Conservation (phyloP, 2,329 filamentous ascomycete genomes). For the Fusarium verrucosum region DNA sequence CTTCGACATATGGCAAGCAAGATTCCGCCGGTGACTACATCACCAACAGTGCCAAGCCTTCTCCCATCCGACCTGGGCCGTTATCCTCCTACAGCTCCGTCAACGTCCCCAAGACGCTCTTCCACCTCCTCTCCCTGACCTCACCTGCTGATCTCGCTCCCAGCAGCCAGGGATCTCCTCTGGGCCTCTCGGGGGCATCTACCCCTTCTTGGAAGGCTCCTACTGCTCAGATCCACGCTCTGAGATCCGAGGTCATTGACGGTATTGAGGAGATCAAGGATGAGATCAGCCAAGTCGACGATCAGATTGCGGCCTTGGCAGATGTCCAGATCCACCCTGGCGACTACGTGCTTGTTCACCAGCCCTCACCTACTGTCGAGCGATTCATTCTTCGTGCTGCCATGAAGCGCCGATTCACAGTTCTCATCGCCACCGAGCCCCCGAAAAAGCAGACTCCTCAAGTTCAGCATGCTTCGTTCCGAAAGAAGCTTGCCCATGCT, state of each 20-base stretch:
- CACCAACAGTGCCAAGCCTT: constrained; percentile 43
- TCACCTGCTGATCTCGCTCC: constrained; percentile 57
- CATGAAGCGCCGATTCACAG: constrained; percentile 88
- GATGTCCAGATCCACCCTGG: constrained; percentile 93
- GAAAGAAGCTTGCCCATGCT: constrained; percentile 78
- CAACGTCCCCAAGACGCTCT: constrained; percentile 78
- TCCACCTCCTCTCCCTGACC: constrained; percentile 83
- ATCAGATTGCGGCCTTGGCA: constrained; percentile 88
- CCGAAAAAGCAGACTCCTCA: constrained; percentile 51
- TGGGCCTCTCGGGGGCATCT: constrained; percentile 59
- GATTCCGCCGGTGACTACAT: constrained; percentile 47
- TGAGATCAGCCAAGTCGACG: constrained; percentile 90
- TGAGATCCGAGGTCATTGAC: constrained; percentile 90
- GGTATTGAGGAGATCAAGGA: constrained; percentile 97
- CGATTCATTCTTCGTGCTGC: constrained; percentile 90
- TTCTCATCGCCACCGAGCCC: constrained; percentile 79
- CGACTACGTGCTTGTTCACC: constrained; percentile 90
- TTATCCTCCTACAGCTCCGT: constrained; percentile 71
- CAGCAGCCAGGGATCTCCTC: constrained; percentile 56
- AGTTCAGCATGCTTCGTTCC: constrained; percentile 64
- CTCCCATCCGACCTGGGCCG: constrained; percentile 65
- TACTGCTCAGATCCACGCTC: constrained; percentile 67
- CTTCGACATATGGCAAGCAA: constrained; percentile 49
- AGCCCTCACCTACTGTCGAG: constrained; percentile 86
- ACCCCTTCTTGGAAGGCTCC: constrained; percentile 56